Conservation (phyloP, 2,329 filamentous ascomycete species). For the Fusarium praegraminearum region DNA sequence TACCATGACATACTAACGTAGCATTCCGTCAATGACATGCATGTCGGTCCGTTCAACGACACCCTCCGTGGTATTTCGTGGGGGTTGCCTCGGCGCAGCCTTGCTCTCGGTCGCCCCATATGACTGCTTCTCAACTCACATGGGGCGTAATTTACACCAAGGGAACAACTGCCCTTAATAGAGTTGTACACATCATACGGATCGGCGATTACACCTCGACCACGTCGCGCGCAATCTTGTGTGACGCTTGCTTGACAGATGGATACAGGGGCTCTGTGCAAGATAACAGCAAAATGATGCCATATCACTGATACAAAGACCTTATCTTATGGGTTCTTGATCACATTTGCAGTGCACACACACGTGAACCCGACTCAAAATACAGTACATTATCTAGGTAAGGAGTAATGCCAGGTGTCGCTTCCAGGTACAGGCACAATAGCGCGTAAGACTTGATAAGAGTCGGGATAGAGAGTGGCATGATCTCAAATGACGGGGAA, state of each 20-base stretch:
- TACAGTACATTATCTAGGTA: neutral
- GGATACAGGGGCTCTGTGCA: conserved; percentile 69
- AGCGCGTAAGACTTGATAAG: neutral
- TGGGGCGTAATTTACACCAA: neutral
- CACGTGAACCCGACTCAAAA: neutral
- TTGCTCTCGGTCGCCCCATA: neutral
- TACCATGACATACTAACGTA: conserved; percentile 92
- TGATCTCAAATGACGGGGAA: neutral
- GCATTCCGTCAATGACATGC: conserved; percentile 78
- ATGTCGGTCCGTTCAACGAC: conserved; percentile 79
- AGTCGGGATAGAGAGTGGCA: neutral
- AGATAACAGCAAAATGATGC: conserved; percentile 68
- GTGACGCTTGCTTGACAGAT: conserved; percentile 73
- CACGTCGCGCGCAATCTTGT: conserved; percentile 75
- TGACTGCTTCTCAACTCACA: neutral
- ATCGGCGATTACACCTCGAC: conserved; percentile 73
- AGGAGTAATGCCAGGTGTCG: neutral
- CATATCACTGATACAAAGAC: conserved; percentile 53
- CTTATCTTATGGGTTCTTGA: conserved; percentile 47
- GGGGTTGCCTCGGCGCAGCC: conserved; percentile 49
- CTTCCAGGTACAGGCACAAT: neutral
- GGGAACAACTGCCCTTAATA: conserved; percentile 47
- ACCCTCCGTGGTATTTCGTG: conserved; percentile 79
- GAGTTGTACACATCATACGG: conserved; percentile 74
- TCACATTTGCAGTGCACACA: neutral